Conservation (phyloP, 2,329 filamentous ascomycete genomes). For the Apiospora phragmitis region DNA sequence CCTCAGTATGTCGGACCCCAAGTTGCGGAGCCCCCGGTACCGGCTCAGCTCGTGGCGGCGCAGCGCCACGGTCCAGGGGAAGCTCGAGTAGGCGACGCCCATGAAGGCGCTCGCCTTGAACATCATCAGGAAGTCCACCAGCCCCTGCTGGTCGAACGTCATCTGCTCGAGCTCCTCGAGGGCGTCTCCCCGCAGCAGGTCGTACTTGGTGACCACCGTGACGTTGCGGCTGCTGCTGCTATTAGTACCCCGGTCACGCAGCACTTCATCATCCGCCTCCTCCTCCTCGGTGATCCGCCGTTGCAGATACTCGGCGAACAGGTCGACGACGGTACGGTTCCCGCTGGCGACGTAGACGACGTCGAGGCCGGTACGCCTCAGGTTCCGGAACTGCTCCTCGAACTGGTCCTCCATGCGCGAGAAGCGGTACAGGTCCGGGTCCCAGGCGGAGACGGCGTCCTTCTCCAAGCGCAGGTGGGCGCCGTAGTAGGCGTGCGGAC, state of each 20-base stretch:
- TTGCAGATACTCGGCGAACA: slow-evolving; percentile 23
- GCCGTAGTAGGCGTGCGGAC: slow-evolving; percentile 28
- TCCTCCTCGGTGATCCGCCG: slow-evolving; percentile 12
- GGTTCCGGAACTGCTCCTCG: slow-evolving; percentile 28
- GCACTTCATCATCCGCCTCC: not conserved
- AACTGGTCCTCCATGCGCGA: slow-evolving; percentile 33
- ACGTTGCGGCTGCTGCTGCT: slow-evolving; percentile 17
- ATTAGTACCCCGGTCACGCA: no score
- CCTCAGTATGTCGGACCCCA: slow-evolving; percentile 30
- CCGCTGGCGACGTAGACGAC: slow-evolving; percentile 33
- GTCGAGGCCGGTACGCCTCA: slow-evolving; percentile 24
- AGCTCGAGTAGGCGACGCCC: slow-evolving; percentile 35
- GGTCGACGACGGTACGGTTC: slow-evolving; percentile 28
- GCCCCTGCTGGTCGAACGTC: slow-evolving; percentile 34
- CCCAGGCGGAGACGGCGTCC: slow-evolving; percentile 32
- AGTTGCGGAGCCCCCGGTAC: slow-evolving; percentile 26
- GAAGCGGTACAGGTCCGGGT: slow-evolving; percentile 31
- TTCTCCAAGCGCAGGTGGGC: slow-evolving; percentile 33
- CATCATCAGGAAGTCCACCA: slow-evolving; percentile 35
- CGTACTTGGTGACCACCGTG: slow-evolving; percentile 32
- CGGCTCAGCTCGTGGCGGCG: slow-evolving; percentile 34
- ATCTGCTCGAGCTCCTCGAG: slow-evolving; percentile 22
- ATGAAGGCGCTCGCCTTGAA: slow-evolving; percentile 34
- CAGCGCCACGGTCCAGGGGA: slow-evolving; percentile 34
- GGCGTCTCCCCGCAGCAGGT: slow-evolving; percentile 25